Base-by-base conservation (phyloP, 352 stramenopile species). In the Phytopythium helicoides region DNA sequence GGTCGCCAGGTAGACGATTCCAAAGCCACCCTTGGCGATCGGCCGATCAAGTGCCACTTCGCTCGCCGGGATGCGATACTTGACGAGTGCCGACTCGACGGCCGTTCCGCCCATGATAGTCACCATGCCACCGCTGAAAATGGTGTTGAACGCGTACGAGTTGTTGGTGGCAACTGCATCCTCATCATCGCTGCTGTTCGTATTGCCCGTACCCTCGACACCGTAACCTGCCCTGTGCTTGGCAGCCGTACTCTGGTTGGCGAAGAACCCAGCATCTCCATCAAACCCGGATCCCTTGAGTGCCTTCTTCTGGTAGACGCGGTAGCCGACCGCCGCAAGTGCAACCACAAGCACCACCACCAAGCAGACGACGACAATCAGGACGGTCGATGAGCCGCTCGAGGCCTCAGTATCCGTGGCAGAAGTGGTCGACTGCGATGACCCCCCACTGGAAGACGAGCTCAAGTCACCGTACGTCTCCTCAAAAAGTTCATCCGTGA, bases 11-110 rank as follows among this genome's bases (percentile, higher is more conserved):
- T 83, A 87, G 9, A 93, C 75, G 28, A 85, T 73, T 19, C 83
- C 83, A 47, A 88, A 93, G 31, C 83, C 83, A 15, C 83, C 83
- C 54, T 89, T 85, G 0, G 83, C 83, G 36, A 93, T 73, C 1
- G 69, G 68, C 33, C 80, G 76, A 23, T 86, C 64, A 23, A 90
- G 63, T 28, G 71, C 62, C 35, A 93, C 73, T 26, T 89, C 77
- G 25, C 72, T 72, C 15, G 70, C 73, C 12, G 78, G 76, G 22
- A 93, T 86, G 36, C 81, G 80, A 64, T 91, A 91, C 52, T 89
- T 89, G 40, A 89, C 56, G 9, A 91, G 68, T 5, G 62, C 80
- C 18, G 71, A 76, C 56, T 92, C 82, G 19, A 82, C 71, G 14
- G 54, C 65, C 21, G 65, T 71, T 6, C 71, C 71, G 25, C 76